Evolutionary conservation across 2,329 filamentous ascomycete species (phyloP).

Genomic region (Colletotrichum lupini): DNA sequence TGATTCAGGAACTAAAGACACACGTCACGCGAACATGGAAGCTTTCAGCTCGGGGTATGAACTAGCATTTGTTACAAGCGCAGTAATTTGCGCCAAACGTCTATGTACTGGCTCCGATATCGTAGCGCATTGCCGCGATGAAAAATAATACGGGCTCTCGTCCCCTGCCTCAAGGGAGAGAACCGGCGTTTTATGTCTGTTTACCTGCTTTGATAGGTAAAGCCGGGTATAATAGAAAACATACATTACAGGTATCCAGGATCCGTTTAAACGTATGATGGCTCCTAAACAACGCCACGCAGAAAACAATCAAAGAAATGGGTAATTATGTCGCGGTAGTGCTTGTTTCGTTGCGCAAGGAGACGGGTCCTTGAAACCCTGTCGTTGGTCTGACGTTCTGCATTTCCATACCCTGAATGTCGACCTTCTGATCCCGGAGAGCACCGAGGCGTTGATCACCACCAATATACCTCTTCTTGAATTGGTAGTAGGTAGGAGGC

Average conservation of each 20-base stretch:
- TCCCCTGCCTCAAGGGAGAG: not conserved
- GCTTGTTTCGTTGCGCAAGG: conserved; percentile 50
- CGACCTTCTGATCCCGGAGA: conserved; percentile 53
- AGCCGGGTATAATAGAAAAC: conserved; percentile 35
- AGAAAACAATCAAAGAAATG: conserved; percentile 6
- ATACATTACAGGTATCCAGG: conserved; percentile 38
- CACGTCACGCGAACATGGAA: not conserved
- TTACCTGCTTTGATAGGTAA: conserved; percentile 20
- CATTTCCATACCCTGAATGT: conserved; percentile 75
- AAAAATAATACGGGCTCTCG: not conserved
- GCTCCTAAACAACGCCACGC: conserved; percentile 30
- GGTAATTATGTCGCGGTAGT: conserved; percentile 29
- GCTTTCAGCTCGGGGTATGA: not conserved
- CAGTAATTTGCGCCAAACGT: conserved; percentile 4
- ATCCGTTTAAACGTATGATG: conserved; percentile 23
- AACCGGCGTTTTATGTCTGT: not conserved
- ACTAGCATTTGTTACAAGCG: conserved; percentile 19
- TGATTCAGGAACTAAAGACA: not conserved
- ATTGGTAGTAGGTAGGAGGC: conserved; percentile 87
- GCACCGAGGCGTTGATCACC: conserved; percentile 88
- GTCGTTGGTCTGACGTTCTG: conserved; percentile 65
- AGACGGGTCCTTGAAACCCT: conserved; percentile 66
- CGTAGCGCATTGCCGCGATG: not conserved
- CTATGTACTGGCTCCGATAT: conserved; percentile 23
- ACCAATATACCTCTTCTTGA: conserved; percentile 80